Evolutionary conservation across 805 yeast genomes (phyloP), one percentile per base, ranked within the genome.

Genomic region (Saturnispora silvae): DNA sequence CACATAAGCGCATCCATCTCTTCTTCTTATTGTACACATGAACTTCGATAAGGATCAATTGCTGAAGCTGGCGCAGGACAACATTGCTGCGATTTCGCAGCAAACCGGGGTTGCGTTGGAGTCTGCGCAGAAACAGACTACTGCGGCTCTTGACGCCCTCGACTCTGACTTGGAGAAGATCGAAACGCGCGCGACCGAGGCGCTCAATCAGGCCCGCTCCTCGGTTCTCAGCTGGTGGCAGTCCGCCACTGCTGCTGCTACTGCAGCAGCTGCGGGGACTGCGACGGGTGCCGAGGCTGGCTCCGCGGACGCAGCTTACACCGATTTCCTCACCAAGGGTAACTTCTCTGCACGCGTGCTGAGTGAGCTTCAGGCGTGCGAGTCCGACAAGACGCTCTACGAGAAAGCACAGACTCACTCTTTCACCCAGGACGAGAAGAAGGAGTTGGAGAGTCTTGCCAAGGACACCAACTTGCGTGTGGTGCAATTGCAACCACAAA

Each of bases 151-250:
- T 15, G 39, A 36, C 19, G 20, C 16, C 14, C 6, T 36, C n/a
- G 39, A 36, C 31, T 20, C 16, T 15, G 39, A 36, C 26, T 22
- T 36, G 5, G 39, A 36, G 25, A 18, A 22, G 18, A 24, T 36
- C 5, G 39, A 36, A 26, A 30, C 22, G 8, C 30, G 25, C 20
- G 39, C 39, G 15, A n/a, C 23, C 6, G 31, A 36, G 13, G 31
- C 39, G 10, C 25, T 36, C 11, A 17, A 30, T 11, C 34, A 36
- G 9, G 39, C 31, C 6, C 23, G 20, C 4, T 30, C 11, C 4
- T 14, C 18, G 4, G 5, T 36, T 10, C 15, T 22, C 8, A 17
- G 29, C 15, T 36, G 39, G 39, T 36, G 38, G 38, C 20, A 31
- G 8, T 10, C 31, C 13, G 16, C 24, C 8, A 19, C 19, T 10